Evolutionary conservation across 2,329 filamentous ascomycete species (phyloP), one percentile per base, ranked within the genome.

Genomic region (Chaetoscypha palmicola): DNA sequence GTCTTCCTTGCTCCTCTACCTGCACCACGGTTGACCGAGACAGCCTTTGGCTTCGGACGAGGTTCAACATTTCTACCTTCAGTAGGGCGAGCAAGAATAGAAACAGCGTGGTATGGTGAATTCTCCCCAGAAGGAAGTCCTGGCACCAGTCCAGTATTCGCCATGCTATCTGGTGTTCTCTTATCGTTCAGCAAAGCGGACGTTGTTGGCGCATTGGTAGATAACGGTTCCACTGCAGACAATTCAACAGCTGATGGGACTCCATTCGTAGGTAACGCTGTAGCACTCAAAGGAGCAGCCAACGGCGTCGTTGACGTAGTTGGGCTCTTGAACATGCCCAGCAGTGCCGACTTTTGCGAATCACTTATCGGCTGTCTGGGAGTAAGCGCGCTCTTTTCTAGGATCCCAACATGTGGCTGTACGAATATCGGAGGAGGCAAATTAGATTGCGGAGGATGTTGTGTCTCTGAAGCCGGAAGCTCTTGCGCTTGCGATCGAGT

Each of bases 241-340:
- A 62, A 39, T 43, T 62, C 59, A 5, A 62, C 57, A 16, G 56
- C 59, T 5, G 58, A 60, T 19, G 57, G 55, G 10, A 52, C 56
- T 24, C 43, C 37, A 41, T 48, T 54, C 10, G 49, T 52, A 34
- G 58, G 56, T 7, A 57, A 41, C 9, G 52, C 49, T 21, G 54
- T 54, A 20, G 54, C 48, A 39, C 43, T 33, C 31, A 48, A 39
- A 21, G 45, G 41, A 5, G 26, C 47, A 4, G 48, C 43, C 24
- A 50, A 32, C 11, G 41, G 38, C 17, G 50, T 47, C 30, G 46
- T 32, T 42, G 53, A 48, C 21, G 45, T 33, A 7, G 47, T 47
- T 17, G 60, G 58, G 40, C 53, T 59, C 37, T 60, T 62, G 47
- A 62, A 60, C 5, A 61, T 47, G 21, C 46, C 54, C 10, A 61